A percentile compares a stretch with the other conserved stretches of the same genome.
Conservation (phyloP, 139 green algal genomes). For the Ettlia oleoabundans region DNA sequence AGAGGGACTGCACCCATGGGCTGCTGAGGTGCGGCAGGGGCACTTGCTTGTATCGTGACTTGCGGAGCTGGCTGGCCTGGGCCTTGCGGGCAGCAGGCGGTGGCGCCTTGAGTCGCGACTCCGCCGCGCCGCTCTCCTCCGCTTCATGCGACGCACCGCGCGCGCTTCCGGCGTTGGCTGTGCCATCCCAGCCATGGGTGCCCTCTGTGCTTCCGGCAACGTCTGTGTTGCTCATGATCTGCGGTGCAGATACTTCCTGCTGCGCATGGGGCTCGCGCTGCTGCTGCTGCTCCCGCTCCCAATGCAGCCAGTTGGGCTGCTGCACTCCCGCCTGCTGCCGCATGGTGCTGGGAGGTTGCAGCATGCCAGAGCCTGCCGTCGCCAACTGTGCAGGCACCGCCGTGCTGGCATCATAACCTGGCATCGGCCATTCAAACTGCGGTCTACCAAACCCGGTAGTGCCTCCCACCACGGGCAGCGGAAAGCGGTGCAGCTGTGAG, state of each 20-base stretch:
- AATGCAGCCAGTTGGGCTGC: too few species aligned
- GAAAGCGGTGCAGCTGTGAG: background rate
- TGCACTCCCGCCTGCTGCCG: background rate
- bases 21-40: too few species aligned
- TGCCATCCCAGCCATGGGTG: conserved; percentile 9
- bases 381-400: too few species aligned
- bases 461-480: background rate
- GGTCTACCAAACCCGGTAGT: too few species aligned
- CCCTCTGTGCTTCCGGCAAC: conserved; percentile 19
- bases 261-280: background rate
- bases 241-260: conserved; percentile 9
- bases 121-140: conserved; percentile 3
- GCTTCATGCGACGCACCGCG: background rate
- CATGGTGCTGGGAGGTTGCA: background rate
- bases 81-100: background rate
- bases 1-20: too few species aligned
- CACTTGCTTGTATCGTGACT: background rate
- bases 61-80: background rate
- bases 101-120: background rate
- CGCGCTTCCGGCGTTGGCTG: background rate
- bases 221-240: conserved; percentile 34
- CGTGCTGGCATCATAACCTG: too few species aligned
- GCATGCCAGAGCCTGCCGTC: too few species aligned
- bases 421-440: too few species aligned
- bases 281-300: background rate